These are phyloP conservation scores for Candida sojae DNA, from an alignment of 1,139 yeast genomes.

Conservation along the genomic window DNA sequence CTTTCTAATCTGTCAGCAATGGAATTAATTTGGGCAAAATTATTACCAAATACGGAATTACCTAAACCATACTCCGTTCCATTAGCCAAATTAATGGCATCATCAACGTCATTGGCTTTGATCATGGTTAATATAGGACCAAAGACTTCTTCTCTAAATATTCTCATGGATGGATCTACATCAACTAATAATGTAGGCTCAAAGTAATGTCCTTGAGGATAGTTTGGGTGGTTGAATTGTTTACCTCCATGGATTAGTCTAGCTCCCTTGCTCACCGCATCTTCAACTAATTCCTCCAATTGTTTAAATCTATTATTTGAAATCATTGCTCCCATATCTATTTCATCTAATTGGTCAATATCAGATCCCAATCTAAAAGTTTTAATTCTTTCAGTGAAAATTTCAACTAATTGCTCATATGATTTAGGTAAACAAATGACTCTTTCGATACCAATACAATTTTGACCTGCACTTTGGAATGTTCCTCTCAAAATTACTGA, in stretches of 20 bases:
- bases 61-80: constrained; percentile 91
- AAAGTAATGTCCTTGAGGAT: constrained; percentile 93
- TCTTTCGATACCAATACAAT: constrained; percentile 95
- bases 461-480: constrained; percentile 96
- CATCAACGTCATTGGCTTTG: constrained; percentile 62
- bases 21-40: constrained; percentile 54
- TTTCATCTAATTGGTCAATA: constrained; percentile 83
- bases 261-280: constrained; percentile 85
- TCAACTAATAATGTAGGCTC: constrained; percentile 84
- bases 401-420: constrained; percentile 61
- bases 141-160: constrained; percentile 88
- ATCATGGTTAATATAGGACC: constrained; percentile 86
- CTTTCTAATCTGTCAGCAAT: constrained; percentile 67
- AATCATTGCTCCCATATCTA: constrained; percentile 96
- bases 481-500: constrained; percentile 91
- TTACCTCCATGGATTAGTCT: constrained; percentile 76
- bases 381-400: constrained; percentile 58
- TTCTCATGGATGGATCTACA: constrained; percentile 73
- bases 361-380: constrained; percentile 81
- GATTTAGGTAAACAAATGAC: constrained; percentile 74
- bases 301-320: constrained; percentile 70
- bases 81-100: constrained; percentile 81
- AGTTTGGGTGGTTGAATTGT: constrained; percentile 79
- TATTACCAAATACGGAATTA: constrained; percentile 79
- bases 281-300: constrained; percentile 64